Evolutionary conservation across 768 basidiomycete genomes (phyloP).

Genomic region (Leucosporidium creatinivorum): DNA sequence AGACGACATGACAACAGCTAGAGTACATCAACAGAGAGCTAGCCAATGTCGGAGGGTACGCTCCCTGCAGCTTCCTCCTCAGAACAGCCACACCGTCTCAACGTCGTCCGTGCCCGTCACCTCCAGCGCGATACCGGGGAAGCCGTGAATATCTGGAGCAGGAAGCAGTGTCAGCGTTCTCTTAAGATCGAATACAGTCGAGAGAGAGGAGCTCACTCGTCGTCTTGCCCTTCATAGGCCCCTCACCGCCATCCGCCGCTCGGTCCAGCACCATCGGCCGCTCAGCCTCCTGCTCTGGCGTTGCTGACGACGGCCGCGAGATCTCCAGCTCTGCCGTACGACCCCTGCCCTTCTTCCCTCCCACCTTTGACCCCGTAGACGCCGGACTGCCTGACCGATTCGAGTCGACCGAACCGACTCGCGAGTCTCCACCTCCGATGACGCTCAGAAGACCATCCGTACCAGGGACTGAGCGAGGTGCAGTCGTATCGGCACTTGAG

Average conservation of each 20-base stretch:
- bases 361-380: neutral
- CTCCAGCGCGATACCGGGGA: conserved; percentile 24
- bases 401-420: neutral
- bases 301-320: too few species aligned
- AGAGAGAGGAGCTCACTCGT: conserved; percentile 12
- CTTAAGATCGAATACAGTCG: neutral
- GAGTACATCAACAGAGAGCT: too few species aligned
- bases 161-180: neutral
- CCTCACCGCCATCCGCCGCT: conserved; percentile 5
- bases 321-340: neutral
- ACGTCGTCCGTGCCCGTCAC: conserved; percentile 20
- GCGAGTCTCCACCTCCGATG: neutral
- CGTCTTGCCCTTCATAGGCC: conserved; percentile 13
- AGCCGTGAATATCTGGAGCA: conserved; percentile 25
- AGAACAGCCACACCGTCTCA: conserved; percentile 31
- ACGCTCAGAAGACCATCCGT: too few species aligned
- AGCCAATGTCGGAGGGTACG: too few species aligned
- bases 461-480: too few species aligned
- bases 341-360: conserved; percentile 7
- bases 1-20: too few species aligned
- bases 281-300: neutral
- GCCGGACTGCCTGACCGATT: neutral
- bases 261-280: conserved; percentile 29
- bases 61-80: neutral
- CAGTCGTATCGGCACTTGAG: too few species aligned